Evolutionary conservation across 2,329 filamentous ascomycete genomes (phyloP).

Genomic region (Aureobasidium melanogenum): DNA sequence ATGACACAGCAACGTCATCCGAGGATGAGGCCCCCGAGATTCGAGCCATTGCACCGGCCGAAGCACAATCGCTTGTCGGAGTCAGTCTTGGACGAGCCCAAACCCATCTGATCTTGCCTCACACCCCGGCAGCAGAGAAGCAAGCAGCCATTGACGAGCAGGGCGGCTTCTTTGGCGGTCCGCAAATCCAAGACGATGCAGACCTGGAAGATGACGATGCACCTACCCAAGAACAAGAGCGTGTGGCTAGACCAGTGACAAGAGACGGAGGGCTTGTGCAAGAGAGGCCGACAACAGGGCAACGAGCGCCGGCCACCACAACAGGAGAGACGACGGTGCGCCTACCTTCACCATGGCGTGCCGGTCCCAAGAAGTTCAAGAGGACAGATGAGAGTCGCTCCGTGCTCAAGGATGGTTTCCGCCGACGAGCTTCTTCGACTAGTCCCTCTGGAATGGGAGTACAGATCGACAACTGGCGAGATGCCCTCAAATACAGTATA

Average conservation of each 20-base stretch:
- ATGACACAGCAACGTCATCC: slow-evolving; percentile 33
- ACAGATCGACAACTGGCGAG: slow-evolving; percentile 18
- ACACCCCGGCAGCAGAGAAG: slow-evolving; percentile 51
- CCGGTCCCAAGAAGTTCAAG: slow-evolving; percentile 29
- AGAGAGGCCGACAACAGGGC: not conserved
- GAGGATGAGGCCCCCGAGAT: slow-evolving; percentile 30
- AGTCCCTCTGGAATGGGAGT: slow-evolving; percentile 6
- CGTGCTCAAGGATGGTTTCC: slow-evolving; percentile 31
- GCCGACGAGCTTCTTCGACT: slow-evolving; percentile 30
- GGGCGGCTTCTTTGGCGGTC: slow-evolving; percentile 39
- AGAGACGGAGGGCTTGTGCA: not conserved
- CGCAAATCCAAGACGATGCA: slow-evolving; percentile 9
- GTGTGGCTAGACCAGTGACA: not conserved
- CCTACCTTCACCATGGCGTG: slow-evolving; percentile 39
- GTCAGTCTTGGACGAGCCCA: slow-evolving; percentile 52
- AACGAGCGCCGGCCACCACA: not conserved
- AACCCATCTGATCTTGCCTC: slow-evolving; percentile 46
- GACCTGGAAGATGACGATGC: slow-evolving; percentile 12
- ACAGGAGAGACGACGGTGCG: slow-evolving; percentile 13
- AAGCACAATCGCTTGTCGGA: slow-evolving; percentile 42
- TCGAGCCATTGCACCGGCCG: slow-evolving; percentile 26
- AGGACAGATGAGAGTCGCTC: slow-evolving; percentile 28
- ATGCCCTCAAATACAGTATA: slow-evolving; percentile 21
- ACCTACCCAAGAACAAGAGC: slow-evolving; percentile 7
- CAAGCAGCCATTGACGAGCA: slow-evolving; percentile 44